These are phyloP conservation scores for Selaginella tamariscina DNA, from an alignment of 75 land plant species.

Conservation along the genomic window DNA sequence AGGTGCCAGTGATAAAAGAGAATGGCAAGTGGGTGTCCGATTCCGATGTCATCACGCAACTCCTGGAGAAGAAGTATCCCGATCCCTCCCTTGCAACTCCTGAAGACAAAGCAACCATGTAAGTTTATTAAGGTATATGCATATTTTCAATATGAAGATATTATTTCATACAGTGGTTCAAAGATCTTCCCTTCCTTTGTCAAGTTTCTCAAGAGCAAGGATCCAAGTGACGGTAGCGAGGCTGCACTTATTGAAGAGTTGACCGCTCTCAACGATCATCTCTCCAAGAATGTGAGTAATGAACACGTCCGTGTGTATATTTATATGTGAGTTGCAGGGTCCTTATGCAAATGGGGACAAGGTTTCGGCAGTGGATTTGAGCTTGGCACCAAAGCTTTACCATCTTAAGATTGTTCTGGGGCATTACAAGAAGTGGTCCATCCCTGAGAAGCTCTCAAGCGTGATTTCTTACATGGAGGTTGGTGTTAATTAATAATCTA, in stretches of 20 bases:
- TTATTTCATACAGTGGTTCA: slow-evolving; percentile 77
- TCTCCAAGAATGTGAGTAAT: slow-evolving; percentile 48
- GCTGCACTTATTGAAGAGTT: slow-evolving; percentile 54
- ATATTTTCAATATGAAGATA: too few species aligned
- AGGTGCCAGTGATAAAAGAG: slow-evolving; percentile 70
- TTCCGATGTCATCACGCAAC: slow-evolving; percentile 77
- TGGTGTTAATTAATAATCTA: too few species aligned
- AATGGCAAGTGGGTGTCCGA: slow-evolving; percentile 87
- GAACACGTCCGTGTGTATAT: not conserved
- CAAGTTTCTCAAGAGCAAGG: slow-evolving; percentile 72
- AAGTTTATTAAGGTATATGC: slow-evolving; percentile 16
- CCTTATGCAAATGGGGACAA: slow-evolving; percentile 58
- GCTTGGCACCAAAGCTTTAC: slow-evolving; percentile 73
- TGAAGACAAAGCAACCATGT: slow-evolving; percentile 67
- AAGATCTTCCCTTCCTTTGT: slow-evolving; percentile 56
- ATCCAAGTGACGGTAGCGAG: slow-evolving; percentile 69
- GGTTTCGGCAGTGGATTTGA: slow-evolving; percentile 63
- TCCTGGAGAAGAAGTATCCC: slow-evolving; percentile 71
- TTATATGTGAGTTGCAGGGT: slow-evolving; percentile 31
- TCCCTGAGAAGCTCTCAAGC: slow-evolving; percentile 45
- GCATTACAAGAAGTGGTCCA: slow-evolving; percentile 67
- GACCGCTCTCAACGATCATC: slow-evolving; percentile 64
- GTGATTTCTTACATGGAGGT: slow-evolving; percentile 52
- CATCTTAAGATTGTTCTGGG: slow-evolving; percentile 64
- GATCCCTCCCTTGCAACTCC: slow-evolving; percentile 62